These are phyloP conservation scores for Athelia psychrophila DNA, from an alignment of 1,284 basidiomycete species.

Conservation along the genomic window DNA sequence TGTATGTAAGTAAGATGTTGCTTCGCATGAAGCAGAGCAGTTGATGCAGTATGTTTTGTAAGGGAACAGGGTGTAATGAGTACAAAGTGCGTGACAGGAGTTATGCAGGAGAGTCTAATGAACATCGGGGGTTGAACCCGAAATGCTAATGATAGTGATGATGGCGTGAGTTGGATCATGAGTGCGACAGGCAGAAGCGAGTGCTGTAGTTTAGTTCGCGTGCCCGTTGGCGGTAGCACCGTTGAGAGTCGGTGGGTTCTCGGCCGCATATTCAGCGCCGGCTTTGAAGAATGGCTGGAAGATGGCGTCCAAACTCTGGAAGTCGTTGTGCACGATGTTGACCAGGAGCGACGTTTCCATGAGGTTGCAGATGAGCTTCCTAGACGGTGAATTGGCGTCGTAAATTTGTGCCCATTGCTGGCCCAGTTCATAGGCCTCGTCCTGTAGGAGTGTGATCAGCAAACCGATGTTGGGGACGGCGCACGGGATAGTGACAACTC, in stretches of 20 bases:
- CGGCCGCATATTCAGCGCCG: slow-evolving; percentile 54
- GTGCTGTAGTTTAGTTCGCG: slow-evolving; percentile 16
- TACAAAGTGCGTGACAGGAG: slow-evolving; percentile 24
- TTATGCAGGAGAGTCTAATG: slow-evolving; percentile 10
- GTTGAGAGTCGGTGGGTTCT: slow-evolving; percentile 25
- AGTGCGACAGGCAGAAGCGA: slow-evolving; percentile 7
- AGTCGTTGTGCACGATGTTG: slow-evolving; percentile 98
- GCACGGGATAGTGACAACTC: slow-evolving; percentile 14
- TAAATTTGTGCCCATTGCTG: slow-evolving; percentile 93
- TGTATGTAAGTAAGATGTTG: slow-evolving; percentile 2
- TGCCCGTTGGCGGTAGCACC: slow-evolving; percentile 30
- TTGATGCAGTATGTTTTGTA: slow-evolving; percentile 15
- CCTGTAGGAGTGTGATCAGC: slow-evolving; percentile 40
- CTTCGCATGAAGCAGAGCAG: slow-evolving; percentile 2
- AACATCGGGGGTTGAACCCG: slow-evolving; percentile 78
- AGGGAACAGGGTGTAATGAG: slow-evolving; percentile 18
- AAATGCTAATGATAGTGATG: slow-evolving; percentile 23
- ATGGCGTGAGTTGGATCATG: slow-evolving; percentile 22
- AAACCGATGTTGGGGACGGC: background rate
- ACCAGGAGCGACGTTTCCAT: slow-evolving; percentile 89
- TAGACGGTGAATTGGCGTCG: slow-evolving; percentile 72
- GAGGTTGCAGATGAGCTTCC: slow-evolving; percentile 74
- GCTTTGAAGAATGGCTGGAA: slow-evolving; percentile 85
- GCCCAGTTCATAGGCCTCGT: slow-evolving; percentile 96
- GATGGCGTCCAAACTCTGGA: slow-evolving; percentile 81